These are phyloP conservation scores for Bromus sterilis DNA, from an alignment of 176 grass and related monocot species.

Conservation along the genomic window DNA sequence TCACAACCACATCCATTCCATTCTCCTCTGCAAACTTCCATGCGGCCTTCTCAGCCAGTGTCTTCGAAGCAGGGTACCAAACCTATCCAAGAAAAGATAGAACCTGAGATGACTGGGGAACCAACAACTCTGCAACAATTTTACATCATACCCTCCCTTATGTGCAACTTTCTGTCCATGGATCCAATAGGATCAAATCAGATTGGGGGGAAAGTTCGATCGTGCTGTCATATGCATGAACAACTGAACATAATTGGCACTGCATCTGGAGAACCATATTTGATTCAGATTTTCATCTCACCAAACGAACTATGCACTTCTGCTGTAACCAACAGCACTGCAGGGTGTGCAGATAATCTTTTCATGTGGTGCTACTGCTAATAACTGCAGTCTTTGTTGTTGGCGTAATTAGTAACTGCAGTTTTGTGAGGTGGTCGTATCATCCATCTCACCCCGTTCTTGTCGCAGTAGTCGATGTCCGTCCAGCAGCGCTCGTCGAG, in stretches of 20 bases:
- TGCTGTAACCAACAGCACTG: not conserved
- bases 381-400: not conserved
- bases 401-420: not conserved
- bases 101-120: not conserved
- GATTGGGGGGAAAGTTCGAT: not conserved
- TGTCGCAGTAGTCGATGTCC: conserved; percentile 67
- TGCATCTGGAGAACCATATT: not conserved
- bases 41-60: conserved; percentile 80
- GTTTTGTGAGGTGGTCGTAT: not conserved
- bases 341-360: not conserved
- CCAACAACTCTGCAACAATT: not conserved
- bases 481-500: conserved; percentile 81
- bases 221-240: not conserved
- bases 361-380: not conserved
- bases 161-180: not conserved
- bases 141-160: not conserved
- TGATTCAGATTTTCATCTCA: not conserved
- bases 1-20: conserved; percentile 57
- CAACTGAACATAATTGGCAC: not conserved
- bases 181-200: not conserved
- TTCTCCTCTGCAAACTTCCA: conserved; percentile 94
- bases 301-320: not conserved
- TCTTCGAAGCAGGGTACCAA: conserved; percentile 88
- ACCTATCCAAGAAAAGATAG: conserved; percentile 31
- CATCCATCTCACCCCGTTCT: conserved; percentile 49